These are phyloP conservation scores for Hymenoscyphus repandus DNA, from an alignment of 2,329 filamentous ascomycete genomes.

Conservation along the genomic window DNA sequence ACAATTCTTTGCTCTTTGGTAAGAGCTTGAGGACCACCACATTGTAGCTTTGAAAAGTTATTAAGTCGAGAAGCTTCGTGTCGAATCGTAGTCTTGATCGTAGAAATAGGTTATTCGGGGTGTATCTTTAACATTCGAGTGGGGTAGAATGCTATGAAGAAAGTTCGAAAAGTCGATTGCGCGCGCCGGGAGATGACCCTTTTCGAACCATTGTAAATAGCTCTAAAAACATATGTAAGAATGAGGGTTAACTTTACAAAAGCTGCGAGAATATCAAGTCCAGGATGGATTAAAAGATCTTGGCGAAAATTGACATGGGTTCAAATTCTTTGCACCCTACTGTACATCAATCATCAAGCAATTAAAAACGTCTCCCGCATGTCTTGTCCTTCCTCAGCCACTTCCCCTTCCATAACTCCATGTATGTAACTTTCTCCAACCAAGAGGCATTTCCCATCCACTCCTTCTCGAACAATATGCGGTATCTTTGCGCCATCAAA, in stretches of 20 bases:
- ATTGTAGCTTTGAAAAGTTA: not conserved
- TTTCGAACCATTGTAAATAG: not conserved
- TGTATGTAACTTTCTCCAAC: too few relatives aligned
- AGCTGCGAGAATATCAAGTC: not conserved
- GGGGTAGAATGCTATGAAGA: not conserved
- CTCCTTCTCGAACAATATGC: too few relatives aligned
- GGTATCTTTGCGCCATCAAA: too few relatives aligned
- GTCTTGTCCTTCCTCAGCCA: too few relatives aligned
- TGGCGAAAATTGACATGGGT: not conserved
- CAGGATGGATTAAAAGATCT: not conserved
- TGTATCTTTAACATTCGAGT: not conserved
- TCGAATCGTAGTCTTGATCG: not conserved
- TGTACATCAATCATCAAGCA: not conserved
- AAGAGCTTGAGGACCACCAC: not conserved
- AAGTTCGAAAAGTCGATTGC: not conserved
- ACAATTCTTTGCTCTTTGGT: not conserved
- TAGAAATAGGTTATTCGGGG: not conserved
- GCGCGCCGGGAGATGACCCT: not conserved
- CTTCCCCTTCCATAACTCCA: too few relatives aligned
- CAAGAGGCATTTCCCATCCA: too few relatives aligned
- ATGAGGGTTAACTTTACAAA: not conserved
- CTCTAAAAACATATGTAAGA: not conserved
- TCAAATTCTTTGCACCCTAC: not conserved
- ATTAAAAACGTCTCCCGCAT: too few relatives aligned
- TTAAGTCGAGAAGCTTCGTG: not conserved